Base-by-base conservation (phyloP, 352 stramenopile genomes). In the Hyaloperonospora arabidopsidis region DNA sequence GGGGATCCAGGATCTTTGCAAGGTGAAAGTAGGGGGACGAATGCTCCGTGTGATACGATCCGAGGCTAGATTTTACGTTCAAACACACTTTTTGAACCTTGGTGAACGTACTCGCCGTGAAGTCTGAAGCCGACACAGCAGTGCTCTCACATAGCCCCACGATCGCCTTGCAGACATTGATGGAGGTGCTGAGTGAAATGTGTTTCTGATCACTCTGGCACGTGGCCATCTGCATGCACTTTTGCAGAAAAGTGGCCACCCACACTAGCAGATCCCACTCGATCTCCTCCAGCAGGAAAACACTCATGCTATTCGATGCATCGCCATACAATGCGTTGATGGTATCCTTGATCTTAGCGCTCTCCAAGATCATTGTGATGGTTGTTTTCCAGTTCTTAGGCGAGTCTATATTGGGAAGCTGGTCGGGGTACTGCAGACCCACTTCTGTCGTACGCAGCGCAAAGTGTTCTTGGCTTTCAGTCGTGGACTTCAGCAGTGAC, bases 161-260 rank as follows among this genome's bases (percentile, higher is more conserved):
- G 40, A 89, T 87, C 41, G 72, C 79, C 64, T 87, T 89, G 72
- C 73, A 87, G 23, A 87, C 69, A 62, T 87, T 89, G 52, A 84
- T 75, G 40, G 79, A 89, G 49, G 77, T 89, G 55, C 79, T 89
- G 50, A 87, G 54, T 39, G 76, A 87, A 61, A 89, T 86, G 59
- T 86, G 79, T 47, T 86, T 85, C 56, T 84, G 61, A 56, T 85
- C 76, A 47, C 79, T 87, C 54, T 89, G 79, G 25, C 79, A 89
- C 22, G 79, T 89, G 7, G 76, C 72, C 70, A 89, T 83, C 32
- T 86, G 73, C 61, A 89, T 80, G 57, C 76, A 86, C 54, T 89
- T 87, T 50, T 86, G 69, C 41, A 89, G 43, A 52, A 89, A 89
- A 5, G 73, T 82, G 19, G 76, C 76, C 19, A 86, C 77, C 71